Conservation (phyloP, 768 basidiomycete genomes). For the Scleroderma citrinum region DNA sequence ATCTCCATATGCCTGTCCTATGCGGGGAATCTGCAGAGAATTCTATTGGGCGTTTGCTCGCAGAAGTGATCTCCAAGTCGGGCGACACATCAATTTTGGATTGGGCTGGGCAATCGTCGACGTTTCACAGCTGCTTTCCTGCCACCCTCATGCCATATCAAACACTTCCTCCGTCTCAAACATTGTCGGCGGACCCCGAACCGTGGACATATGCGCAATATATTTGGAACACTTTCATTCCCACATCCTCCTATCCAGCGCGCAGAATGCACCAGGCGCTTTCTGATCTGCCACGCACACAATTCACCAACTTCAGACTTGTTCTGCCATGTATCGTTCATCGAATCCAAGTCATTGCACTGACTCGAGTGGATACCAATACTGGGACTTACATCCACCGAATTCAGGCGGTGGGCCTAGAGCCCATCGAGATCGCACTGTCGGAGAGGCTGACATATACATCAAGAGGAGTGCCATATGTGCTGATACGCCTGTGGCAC, state of each 20-base stretch:
- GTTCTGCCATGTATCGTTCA: not conserved
- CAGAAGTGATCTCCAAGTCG: constrained; percentile 1
- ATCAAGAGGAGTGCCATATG: not conserved
- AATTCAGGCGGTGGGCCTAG: not conserved
- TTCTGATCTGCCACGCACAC: not conserved
- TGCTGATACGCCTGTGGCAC: not conserved
- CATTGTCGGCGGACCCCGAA: no score
- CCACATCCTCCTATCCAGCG: not conserved
- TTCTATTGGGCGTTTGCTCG: constrained; percentile 4
- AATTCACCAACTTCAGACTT: not conserved
- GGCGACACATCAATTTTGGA: constrained; percentile 6
- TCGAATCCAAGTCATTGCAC: not conserved
- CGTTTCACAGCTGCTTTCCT: constrained; percentile 4
- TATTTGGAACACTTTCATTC: not conserved
- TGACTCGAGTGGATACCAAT: not conserved
- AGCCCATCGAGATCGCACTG: not conserved
- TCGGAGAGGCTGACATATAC: not conserved
- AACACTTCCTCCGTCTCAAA: not conserved
- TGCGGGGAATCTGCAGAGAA: constrained; percentile 4
- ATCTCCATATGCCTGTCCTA: constrained; percentile 17
- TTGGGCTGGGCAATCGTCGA: constrained; percentile 6
- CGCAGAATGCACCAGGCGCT: constrained; percentile 8
- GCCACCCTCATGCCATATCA: not conserved
- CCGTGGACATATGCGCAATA: not conserved
- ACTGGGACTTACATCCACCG: not conserved